Conservation (phyloP, 495 filamentous ascomycete species). For the Hyphodiscus hymeniophilus region DNA sequence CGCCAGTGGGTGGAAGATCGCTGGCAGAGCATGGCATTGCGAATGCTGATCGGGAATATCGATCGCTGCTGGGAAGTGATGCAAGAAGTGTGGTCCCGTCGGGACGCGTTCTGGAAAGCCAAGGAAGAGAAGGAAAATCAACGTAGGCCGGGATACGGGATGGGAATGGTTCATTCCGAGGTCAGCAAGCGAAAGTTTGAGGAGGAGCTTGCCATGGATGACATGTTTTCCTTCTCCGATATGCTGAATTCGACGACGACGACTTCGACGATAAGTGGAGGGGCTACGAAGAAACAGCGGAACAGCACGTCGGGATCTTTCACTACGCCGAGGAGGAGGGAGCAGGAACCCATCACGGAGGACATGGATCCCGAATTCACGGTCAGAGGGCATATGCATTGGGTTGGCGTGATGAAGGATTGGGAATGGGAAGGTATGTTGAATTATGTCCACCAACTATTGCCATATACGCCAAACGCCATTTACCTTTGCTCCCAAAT, state of each 20-base stretch:
- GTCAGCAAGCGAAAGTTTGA: constrained; percentile 20
- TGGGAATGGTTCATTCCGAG: constrained; percentile 15
- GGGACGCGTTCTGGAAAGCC: constrained; percentile 33
- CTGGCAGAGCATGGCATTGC: constrained; percentile 53
- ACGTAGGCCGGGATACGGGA: constrained; percentile 8
- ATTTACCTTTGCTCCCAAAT: neutral
- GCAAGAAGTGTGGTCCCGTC: constrained; percentile 45
- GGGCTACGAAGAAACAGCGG: constrained; percentile 6
- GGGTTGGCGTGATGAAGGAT: constrained; percentile 74
- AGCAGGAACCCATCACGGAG: constrained; percentile 24
- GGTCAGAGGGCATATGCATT: constrained; percentile 61
- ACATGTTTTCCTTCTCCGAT: constrained; percentile 20
- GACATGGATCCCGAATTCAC: constrained; percentile 56
- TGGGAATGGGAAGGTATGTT: constrained; percentile 70
- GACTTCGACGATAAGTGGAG: neutral
- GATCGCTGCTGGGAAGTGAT: constrained; percentile 53
- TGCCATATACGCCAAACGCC: neutral
- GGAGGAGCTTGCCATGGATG: constrained; percentile 19
- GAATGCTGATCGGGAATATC: constrained; percentile 65
- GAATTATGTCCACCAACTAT: neutral
- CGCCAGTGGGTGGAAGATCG: constrained; percentile 60
- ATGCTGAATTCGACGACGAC: constrained; percentile 9
- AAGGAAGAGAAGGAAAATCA: constrained; percentile 17
- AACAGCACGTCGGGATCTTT: constrained; percentile 3
- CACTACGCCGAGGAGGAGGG: constrained; percentile 9